Evolutionary conservation across 768 basidiomycete species (phyloP), one percentile per base, ranked within the genome.

Genomic region (Coprinellus micaceus): DNA sequence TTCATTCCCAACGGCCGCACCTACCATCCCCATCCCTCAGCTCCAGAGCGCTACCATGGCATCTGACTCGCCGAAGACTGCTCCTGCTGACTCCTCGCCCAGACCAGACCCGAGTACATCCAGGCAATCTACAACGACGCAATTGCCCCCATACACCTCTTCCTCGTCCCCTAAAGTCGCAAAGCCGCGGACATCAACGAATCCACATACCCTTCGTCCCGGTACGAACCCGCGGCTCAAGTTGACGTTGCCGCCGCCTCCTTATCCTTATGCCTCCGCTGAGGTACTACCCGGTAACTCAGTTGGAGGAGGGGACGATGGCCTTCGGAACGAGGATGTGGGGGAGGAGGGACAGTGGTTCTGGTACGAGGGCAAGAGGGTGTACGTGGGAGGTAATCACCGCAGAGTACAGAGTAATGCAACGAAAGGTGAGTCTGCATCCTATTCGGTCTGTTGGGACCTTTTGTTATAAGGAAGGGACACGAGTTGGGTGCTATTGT

Each of bases 161-260:
- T 47, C 25, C 45, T 24, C n/a, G 24, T 26, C 40, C 19, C 40
- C 25, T 24, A 47, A 28, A 24, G 13, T 13, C 7, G 25, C 21
- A 28, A 47, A 11, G 7, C 25, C 45, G 25, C 45, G 45, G 45
- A 47, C 24, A 47, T 47, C 45, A 28, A 11, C n/a, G 9, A 4
- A 13, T 26, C 45, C 25, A 43, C 40, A 9, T 9, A 2, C 33
- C 10, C 33, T 7, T 37, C 30, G n/a, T 51, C 30, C 33, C 33
- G n/a, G n/a, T n/a, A n/a, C n/a, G n/a, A 33, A 51, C 19, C 49
- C 49, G 49, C 49, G 49, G 49, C 49, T 36, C 17, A 17, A 51
- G 4, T 37, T 51, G 19, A 17, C 47, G 17, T 29, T 48, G 47
- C 47, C 47, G 47, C 47, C 24, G 25, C 47, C 47, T 19, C 47